Conservation (phyloP, 352 stramenopile genomes). For the Phytophthora podocarpi region DNA sequence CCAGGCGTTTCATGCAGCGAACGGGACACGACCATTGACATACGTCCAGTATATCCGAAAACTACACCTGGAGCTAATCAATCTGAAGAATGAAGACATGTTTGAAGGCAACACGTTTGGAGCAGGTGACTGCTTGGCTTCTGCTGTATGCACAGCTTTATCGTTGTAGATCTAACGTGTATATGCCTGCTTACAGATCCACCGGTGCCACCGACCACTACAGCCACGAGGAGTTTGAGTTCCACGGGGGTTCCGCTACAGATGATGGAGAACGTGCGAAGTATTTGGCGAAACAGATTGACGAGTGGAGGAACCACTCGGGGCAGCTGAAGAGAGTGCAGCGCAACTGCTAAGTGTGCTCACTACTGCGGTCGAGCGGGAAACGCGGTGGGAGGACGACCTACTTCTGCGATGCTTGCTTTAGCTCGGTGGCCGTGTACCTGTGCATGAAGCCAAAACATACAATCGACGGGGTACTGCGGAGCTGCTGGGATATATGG, state of each 20-base stretch:
- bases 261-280: background rate
- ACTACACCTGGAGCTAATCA: background rate
- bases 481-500: constrained; percentile 10
- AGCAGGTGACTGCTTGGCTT: too few species aligned
- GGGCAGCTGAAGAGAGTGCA: background rate
- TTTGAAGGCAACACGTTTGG: background rate
- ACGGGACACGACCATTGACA: background rate
- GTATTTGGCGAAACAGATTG: background rate
- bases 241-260: too few species aligned
- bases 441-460: constrained; percentile 5
- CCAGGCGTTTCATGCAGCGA: background rate
- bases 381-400: background rate
- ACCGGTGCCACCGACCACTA: too few species aligned
- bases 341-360: constrained; percentile 6
- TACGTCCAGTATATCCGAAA: constrained; percentile 1
- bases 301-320: background rate
- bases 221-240: too few species aligned
- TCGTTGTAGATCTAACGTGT: too few species aligned
- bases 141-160: too few species aligned
- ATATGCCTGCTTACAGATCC: too few species aligned
- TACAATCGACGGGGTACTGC: background rate
- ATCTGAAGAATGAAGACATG: background rate
- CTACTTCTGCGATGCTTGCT: background rate
- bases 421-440: background rate
- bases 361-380: background rate